Evolutionary conservation across 345 rosid genomes (phyloP).

Genomic region (Eucalyptus virginea): DNA sequence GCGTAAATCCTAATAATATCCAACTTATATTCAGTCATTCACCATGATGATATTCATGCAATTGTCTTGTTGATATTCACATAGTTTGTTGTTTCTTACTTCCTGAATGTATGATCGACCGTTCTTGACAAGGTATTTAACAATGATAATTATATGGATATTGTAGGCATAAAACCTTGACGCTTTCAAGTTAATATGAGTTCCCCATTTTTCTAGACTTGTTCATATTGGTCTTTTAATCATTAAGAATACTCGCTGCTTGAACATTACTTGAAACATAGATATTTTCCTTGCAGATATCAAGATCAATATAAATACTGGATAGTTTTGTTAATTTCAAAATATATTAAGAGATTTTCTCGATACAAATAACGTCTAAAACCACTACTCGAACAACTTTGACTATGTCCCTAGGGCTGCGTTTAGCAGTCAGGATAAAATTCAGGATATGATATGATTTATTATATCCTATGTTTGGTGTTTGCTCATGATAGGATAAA

Average conservation of each 20-base stretch:
- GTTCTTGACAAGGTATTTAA: not conserved
- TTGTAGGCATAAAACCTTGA: not conserved
- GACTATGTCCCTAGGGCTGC: not conserved
- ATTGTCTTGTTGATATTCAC: not conserved
- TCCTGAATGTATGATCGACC: not conserved
- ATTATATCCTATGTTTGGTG: too few relatives aligned
- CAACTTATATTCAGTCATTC: not conserved
- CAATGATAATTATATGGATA: not conserved
- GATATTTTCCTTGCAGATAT: not conserved
- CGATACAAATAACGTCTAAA: not conserved
- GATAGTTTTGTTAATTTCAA: too few relatives aligned
- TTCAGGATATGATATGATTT: too few relatives aligned
- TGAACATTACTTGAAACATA: not conserved
- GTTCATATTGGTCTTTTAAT: not conserved
- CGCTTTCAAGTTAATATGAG: not conserved
- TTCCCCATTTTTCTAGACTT: not conserved
- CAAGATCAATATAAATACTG: not conserved
- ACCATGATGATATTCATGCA: not conserved
- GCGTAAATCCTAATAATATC: not conserved
- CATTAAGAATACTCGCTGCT: not conserved
- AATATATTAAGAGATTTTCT: not conserved
- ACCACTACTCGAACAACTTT: not conserved
- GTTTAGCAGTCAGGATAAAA: too few relatives aligned
- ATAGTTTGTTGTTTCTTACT: not conserved
- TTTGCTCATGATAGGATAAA: too few relatives aligned